phyloP scores from a whole-genome alignment of 2,329 filamentous ascomycete genomes.

The Colletotrichum tabaci region DNA sequence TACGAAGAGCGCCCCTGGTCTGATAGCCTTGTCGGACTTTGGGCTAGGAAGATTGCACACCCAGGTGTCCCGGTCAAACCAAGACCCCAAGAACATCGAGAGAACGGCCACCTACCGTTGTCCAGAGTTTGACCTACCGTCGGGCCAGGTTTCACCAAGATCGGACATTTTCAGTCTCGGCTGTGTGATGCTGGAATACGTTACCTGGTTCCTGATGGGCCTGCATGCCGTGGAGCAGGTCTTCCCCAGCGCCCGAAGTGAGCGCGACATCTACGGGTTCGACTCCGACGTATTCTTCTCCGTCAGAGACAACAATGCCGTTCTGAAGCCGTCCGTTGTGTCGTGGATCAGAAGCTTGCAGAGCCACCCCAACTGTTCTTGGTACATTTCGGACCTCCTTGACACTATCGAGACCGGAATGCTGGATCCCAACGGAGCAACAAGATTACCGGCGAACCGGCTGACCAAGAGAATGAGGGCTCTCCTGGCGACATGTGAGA shows the following conservation, averaged over 20 bases:
- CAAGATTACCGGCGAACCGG: constrained; percentile 4
- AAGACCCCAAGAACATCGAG: constrained; percentile 26
- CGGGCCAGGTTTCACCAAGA: constrained; percentile 43
- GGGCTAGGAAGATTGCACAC: constrained; percentile 24
- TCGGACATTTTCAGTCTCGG: constrained; percentile 55
- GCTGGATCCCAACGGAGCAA: constrained; percentile 14
- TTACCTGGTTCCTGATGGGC: constrained; percentile 53
- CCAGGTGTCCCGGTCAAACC: constrained; percentile 14
- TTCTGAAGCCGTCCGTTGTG: constrained; percentile 16
- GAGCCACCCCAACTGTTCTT: constrained; percentile 11
- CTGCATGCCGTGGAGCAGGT: constrained; percentile 33
- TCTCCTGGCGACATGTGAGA: neutral
- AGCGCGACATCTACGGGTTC: constrained; percentile 27
- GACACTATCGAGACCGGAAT: constrained; percentile 8
- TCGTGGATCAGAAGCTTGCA: constrained; percentile 9
- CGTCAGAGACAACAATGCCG: neutral
- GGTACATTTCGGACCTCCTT: constrained; percentile 16
- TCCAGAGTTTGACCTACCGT: constrained; percentile 52
- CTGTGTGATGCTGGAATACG: constrained; percentile 54
- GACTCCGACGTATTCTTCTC: constrained; percentile 28
- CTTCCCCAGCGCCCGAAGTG: constrained; percentile 33
- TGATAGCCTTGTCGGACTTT: constrained; percentile 13
- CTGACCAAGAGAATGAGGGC: constrained; percentile 18
- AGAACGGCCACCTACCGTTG: constrained; percentile 54
- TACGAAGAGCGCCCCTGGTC: neutral